phyloP scores from a whole-genome alignment of 2,329 filamentous ascomycete genomes.

The Colletotrichum eremochloae region DNA sequence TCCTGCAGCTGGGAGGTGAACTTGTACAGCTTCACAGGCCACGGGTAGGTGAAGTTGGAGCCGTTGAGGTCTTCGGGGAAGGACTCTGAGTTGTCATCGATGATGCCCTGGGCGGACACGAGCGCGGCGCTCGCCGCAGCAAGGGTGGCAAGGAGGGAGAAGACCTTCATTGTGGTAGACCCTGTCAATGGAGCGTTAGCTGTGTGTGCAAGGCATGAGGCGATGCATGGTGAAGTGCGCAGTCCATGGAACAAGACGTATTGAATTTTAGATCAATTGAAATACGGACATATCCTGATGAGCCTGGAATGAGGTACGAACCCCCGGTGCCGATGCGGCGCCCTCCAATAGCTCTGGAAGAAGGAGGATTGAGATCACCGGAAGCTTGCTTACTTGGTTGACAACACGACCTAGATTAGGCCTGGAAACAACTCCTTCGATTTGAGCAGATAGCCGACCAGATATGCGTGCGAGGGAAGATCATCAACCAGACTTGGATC shows the following conservation, averaged over 20 bases:
- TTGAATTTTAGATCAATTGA: not conserved
- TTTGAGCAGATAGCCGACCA: constrained; percentile 17
- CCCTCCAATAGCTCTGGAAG: not conserved
- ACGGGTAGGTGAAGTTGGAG: constrained; percentile 67
- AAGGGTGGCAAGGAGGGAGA: constrained; percentile 37
- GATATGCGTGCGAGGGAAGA: constrained; percentile 24
- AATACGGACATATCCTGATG: not conserved
- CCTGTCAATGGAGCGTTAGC: not conserved
- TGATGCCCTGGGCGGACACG: constrained; percentile 47
- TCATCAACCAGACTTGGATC: not conserved
- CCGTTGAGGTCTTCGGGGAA: constrained; percentile 60
- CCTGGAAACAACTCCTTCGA: constrained; percentile 17
- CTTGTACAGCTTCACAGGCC: constrained; percentile 61
- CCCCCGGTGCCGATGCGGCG: not conserved
- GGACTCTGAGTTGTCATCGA: constrained; percentile 53
- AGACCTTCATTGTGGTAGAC: constrained; percentile 43
- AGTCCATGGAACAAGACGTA: not conserved
- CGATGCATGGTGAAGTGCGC: not conserved
- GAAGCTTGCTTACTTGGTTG: constrained; percentile 26
- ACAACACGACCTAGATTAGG: constrained; percentile 14
- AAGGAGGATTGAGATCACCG: not conserved
- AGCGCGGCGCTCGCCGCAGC: constrained; percentile 41
- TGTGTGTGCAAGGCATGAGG: not conserved
- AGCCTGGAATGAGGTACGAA: not conserved
- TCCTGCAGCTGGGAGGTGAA: constrained; percentile 62